These are phyloP conservation scores for Penicillium subrubescens DNA, from an alignment of 495 filamentous ascomycete genomes.

Conservation along the genomic window DNA sequence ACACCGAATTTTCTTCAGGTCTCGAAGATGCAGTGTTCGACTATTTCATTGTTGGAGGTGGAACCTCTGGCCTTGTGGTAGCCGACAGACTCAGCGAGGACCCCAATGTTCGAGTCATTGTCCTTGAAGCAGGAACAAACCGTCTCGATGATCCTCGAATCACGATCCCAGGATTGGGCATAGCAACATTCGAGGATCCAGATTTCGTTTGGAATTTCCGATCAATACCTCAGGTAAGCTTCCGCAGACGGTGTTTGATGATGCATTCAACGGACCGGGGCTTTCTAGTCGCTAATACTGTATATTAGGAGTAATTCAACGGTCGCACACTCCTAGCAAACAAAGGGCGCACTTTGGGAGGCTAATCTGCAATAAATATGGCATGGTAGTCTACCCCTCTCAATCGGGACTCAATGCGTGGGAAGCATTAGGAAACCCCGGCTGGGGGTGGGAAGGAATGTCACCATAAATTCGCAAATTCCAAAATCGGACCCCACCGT, in stretches of 20 bases:
- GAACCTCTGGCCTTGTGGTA: conserved; percentile 10
- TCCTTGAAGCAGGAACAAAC: conserved; percentile 53
- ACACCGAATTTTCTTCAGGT: not conserved
- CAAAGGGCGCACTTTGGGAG: conserved; percentile 56
- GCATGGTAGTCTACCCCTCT: conserved; percentile 46
- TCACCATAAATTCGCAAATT: conserved; percentile 42
- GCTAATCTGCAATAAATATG: conserved; percentile 56
- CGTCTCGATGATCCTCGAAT: conserved; percentile 42
- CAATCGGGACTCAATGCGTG: conserved; percentile 47
- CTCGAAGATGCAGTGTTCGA: not conserved
- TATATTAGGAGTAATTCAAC: conserved; percentile 24
- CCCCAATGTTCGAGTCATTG: conserved; percentile 40
- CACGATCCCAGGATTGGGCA: conserved; percentile 41
- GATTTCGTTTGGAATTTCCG: conserved; percentile 56
- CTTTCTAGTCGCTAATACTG: not conserved
- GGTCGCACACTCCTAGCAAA: conserved; percentile 30
- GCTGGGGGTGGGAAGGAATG: conserved; percentile 52
- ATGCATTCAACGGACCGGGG: not conserved
- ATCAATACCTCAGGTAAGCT: conserved; percentile 48
- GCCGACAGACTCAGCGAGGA: conserved; percentile 49
- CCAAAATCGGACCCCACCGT: conserved; percentile 15
- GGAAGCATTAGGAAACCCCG: conserved; percentile 51
- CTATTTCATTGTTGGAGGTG: not conserved
- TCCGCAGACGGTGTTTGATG: not conserved
- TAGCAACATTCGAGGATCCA: conserved; percentile 39